Percentiles rank a stretch among this genome's conserved stretches.
These are phyloP conservation scores for Lichtheimia hyalospora DNA, from an alignment of 371 early-diverging fungal species.

Conservation along the genomic window DNA sequence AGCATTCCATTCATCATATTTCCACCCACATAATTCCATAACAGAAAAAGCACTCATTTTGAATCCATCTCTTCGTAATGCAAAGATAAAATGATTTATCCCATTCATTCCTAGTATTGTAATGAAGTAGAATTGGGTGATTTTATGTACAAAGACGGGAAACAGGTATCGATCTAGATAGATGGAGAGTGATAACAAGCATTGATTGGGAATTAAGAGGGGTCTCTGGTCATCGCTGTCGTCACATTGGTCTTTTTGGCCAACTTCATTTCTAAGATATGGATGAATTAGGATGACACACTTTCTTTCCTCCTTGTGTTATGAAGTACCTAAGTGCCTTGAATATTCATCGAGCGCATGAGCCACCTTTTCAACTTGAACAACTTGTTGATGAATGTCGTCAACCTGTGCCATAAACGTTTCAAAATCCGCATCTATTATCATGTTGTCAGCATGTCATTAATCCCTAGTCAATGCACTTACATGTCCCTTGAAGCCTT, in stretches of 20 bases:
- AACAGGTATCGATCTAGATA: no score
- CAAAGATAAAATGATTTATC: no score
- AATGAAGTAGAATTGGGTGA: no score
- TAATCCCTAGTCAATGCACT: conserved; percentile 1
- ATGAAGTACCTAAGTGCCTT: conserved; percentile 49
- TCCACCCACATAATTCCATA: no score
- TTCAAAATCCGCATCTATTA: conserved; percentile 55
- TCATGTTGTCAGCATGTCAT: not conserved
- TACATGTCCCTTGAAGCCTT: conserved; percentile 57
- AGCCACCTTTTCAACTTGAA: conserved; percentile 57
- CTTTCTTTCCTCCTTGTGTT: no score
- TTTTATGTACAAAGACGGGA: no score
- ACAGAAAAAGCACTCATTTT: no score
- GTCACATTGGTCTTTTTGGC: not conserved
- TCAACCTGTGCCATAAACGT: conserved; percentile 58
- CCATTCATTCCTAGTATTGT: no score
- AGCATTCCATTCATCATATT: no score
- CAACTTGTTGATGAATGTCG: conserved; percentile 55
- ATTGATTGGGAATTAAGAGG: no score
- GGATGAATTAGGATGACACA: not conserved
- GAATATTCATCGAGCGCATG: conserved; percentile 64
- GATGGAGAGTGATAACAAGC: no score
- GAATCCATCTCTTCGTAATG: no score
- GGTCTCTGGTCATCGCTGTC: not conserved
- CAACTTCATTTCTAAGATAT: not conserved